These are phyloP conservation scores for Colletotrichum acutatum DNA, from an alignment of 2,329 filamentous ascomycete genomes.

Conservation along the genomic window DNA sequence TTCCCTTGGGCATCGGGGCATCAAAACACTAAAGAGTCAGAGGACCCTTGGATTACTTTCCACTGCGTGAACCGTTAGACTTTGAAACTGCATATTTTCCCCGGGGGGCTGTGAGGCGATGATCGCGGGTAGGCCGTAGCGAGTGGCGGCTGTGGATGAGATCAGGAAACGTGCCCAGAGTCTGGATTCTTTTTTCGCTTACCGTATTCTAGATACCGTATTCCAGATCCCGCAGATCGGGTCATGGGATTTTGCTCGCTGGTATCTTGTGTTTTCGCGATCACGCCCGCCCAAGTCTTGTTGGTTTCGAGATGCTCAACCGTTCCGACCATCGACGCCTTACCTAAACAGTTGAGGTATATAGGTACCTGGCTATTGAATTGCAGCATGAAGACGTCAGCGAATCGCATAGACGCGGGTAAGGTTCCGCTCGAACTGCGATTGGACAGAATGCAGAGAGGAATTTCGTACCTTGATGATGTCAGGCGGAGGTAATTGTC, in stretches of 20 bases:
- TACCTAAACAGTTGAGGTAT: neutral
- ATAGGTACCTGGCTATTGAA: neutral
- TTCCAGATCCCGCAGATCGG: neutral
- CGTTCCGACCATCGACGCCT: too few relatives aligned
- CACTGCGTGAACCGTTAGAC: neutral
- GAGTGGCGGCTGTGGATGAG: neutral
- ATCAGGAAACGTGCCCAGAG: neutral
- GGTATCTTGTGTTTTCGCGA: neutral
- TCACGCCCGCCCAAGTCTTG: neutral
- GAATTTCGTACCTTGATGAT: neutral
- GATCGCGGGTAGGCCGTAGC: neutral
- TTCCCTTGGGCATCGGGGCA: neutral
- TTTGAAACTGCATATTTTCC: neutral
- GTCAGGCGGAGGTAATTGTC: slow-evolving; percentile 19
- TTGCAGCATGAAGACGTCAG: neutral
- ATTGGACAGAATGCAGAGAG: neutral
- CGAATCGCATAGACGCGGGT: neutral
- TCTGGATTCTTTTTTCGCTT: neutral
- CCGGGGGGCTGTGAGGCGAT: neutral
- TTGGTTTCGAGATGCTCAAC: neutral
- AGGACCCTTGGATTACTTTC: neutral
- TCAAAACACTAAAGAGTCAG: neutral
- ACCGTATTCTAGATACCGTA: neutral
- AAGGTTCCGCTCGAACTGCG: neutral
- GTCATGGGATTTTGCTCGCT: neutral